Evolutionary conservation across 345 rosid species (phyloP).

Genomic region (Lagerstroemia speciosa): DNA sequence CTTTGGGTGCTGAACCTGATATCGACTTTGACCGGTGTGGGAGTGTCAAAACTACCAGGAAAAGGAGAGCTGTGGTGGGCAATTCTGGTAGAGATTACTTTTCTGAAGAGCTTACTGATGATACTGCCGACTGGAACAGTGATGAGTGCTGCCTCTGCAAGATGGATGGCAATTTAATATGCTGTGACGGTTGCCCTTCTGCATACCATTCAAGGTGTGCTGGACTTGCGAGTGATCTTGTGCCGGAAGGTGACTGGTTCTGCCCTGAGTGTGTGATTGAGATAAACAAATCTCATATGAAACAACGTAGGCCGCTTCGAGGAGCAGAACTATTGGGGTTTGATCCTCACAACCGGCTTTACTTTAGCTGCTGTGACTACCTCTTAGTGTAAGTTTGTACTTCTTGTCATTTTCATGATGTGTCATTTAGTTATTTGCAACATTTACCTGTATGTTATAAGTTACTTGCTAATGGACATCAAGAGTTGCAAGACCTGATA

Average conservation of each 20-base stretch:
- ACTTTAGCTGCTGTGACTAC: conserved; percentile 75
- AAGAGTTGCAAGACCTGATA: background rate
- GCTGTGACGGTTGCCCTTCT: conserved; percentile 99
- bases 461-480: background rate
- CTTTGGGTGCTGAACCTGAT: conserved; percentile 53
- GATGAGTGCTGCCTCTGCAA: conserved; percentile 92
- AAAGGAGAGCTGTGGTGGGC: conserved; percentile 39
- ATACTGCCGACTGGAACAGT: conserved; percentile 62
- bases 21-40: conserved; percentile 49
- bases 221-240: conserved; percentile 65
- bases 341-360: conserved; percentile 67
- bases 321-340: conserved; percentile 83
- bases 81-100: conserved; percentile 37
- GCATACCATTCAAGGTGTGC: conserved; percentile 97
- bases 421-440: background rate
- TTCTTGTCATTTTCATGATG: background rate
- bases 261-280: conserved; percentile 91
- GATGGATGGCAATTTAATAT: conserved; percentile 91
- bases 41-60: conserved; percentile 40
- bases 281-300: conserved; percentile 42
- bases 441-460: background rate
- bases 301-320: conserved; percentile 49
- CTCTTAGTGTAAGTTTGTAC: conserved; percentile 79
- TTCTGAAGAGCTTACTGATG: conserved; percentile 47
- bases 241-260: conserved; percentile 96